Conservation (phyloP, 1,284 basidiomycete genomes). For the Malassezia pachydermatis region DNA sequence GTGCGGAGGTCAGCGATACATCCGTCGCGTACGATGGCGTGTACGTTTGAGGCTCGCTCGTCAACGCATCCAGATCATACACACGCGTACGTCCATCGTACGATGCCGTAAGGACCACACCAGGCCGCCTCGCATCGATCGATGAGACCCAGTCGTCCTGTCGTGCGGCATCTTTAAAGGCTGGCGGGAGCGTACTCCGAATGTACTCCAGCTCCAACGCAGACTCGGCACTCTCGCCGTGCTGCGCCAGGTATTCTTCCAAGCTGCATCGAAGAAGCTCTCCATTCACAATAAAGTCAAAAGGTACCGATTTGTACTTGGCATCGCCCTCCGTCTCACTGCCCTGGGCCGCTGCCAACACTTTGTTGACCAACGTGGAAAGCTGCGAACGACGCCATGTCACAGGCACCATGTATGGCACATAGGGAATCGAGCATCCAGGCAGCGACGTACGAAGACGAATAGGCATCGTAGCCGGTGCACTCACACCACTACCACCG, state of each 20-base stretch:
- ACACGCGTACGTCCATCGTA: slow-evolving; percentile 47
- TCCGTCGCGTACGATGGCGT: slow-evolving; percentile 23
- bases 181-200: slow-evolving; percentile 78
- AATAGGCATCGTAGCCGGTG: slow-evolving; percentile 16
- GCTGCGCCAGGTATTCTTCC: slow-evolving; percentile 65
- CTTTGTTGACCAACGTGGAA: slow-evolving; percentile 95
- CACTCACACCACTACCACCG: neutral
- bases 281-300: slow-evolving; percentile 82
- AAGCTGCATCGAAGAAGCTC: slow-evolving; percentile 67
- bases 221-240: slow-evolving; percentile 63
- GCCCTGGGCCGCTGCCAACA: slow-evolving; percentile 58
- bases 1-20: slow-evolving; percentile 61
- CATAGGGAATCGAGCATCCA: slow-evolving; percentile 18
- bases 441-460: slow-evolving; percentile 17
- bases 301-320: slow-evolving; percentile 59
- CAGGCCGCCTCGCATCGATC: slow-evolving; percentile 57
- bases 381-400: slow-evolving; percentile 88
- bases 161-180: slow-evolving; percentile 66
- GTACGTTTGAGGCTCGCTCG: slow-evolving; percentile 26
- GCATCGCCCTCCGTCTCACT: neutral
- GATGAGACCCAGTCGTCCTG: slow-evolving; percentile 92
- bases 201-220: slow-evolving; percentile 90
- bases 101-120: slow-evolving; percentile 55
- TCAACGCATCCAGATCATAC: slow-evolving; percentile 22
- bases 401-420: slow-evolving; percentile 81